Base-by-base conservation (phyloP, 2,329 filamentous ascomycete species). In the Talaromyces sp. region DNA sequence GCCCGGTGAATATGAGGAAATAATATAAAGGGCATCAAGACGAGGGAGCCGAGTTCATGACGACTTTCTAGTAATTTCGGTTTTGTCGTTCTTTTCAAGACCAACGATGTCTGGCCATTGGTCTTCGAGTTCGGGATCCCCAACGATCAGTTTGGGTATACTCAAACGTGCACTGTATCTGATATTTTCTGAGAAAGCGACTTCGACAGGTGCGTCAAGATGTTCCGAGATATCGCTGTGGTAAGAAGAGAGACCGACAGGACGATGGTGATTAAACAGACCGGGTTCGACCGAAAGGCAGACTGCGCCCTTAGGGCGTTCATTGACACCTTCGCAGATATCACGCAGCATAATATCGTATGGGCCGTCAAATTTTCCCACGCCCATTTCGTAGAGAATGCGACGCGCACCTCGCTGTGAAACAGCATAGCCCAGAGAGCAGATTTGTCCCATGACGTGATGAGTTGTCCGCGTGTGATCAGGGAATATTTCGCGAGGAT, bases 301-400 rank as follows among this genome's bases (percentile, higher is more conserved):
- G 3, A 60, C 62, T 12, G 61, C 61, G n/a, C 58, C 59, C 36
- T 61, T 61, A 28, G 56, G 71, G 0, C 72, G 71, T 7, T 72
- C 65, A 5, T 70, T 66, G 30, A 61, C 53, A 0, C 78, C 78
- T 28, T 79, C 77, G 65, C 82, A 83, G 69, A 80, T 80, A 57
- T 78, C 76, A 10, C 78, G 69, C 56, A 84, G 65, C 64, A 80
- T 73, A 33, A 81, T 71, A 63, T 85, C 82, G 44, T 76, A 68
- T 2, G 74, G 68, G 59, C 62, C 70, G 61, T 63, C 68, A 57
- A 67, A 65, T 40, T 64, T 69, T 60, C 63, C 68, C 59, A 72
- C 55, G 7, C 57, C 66, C 60, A 77, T 68, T 57, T 70, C 63
- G 27, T 69, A 70, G 18, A 79, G 65, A 5, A 79, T 68, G 42